A percentile compares a stretch with the other conserved stretches of the same genome.
Evolutionary conservation across 1,139 yeast genomes (phyloP).

Genomic region (Waltiozyma sp.): DNA sequence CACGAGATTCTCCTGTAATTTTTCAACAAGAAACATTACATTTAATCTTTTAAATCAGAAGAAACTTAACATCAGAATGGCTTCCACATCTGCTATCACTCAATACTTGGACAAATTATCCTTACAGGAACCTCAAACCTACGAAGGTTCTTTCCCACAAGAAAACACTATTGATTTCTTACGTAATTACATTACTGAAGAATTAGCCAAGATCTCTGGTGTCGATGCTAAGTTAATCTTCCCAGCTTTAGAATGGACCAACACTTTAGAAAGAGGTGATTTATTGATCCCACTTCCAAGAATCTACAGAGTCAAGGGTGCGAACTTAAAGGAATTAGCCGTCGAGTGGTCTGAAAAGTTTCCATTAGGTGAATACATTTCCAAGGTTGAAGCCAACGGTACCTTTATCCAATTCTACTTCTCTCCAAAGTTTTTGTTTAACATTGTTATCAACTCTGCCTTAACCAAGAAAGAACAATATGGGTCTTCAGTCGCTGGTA

Average conservation of each 20-base stretch:
- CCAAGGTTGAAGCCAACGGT: slow-evolving; percentile 73
- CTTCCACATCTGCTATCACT: slow-evolving; percentile 12
- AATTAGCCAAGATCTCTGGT: slow-evolving; percentile 61
- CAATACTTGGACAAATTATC: slow-evolving; percentile 22
- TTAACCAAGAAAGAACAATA: slow-evolving; percentile 48
- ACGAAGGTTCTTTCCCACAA: slow-evolving; percentile 53
- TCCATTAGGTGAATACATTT: slow-evolving; percentile 56
- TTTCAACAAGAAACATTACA: not conserved
- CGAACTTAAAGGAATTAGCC: slow-evolving; percentile 78
- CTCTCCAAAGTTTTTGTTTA: slow-evolving; percentile 51
- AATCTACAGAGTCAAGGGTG: slow-evolving; percentile 69
- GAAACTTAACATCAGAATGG: slow-evolving; percentile 1
- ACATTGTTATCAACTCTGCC: slow-evolving; percentile 62
- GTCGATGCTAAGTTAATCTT: slow-evolving; percentile 62
- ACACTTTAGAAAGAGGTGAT: slow-evolving; percentile 85
- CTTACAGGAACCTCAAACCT: slow-evolving; percentile 22
- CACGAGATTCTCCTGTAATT: not conserved
- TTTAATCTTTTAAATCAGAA: not conserved
- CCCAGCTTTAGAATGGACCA: slow-evolving; percentile 84
- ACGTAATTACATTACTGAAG: slow-evolving; percentile 81
- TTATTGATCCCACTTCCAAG: slow-evolving; percentile 88
- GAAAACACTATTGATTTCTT: slow-evolving; percentile 69
- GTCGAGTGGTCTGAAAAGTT: slow-evolving; percentile 67
- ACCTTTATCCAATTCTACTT: slow-evolving; percentile 87
- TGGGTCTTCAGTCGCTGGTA: slow-evolving; percentile 72